Conservation (phyloP, 345 rosid genomes). For the Rhizophora apiculata region DNA sequence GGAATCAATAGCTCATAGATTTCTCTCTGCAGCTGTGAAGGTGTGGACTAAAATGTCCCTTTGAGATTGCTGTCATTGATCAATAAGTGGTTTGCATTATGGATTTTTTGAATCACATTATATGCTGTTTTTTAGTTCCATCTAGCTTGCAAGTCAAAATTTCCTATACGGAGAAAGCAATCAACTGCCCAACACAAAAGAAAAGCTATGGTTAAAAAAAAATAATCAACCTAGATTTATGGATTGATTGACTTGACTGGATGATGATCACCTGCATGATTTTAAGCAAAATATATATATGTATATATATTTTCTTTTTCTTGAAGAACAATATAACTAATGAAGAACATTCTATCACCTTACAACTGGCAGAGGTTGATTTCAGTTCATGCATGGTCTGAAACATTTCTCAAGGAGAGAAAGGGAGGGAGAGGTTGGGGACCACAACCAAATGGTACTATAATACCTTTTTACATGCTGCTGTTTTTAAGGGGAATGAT, state of each 20-base stretch:
- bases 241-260: too few species aligned
- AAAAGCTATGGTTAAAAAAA: too few species aligned
- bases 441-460: too few species aligned
- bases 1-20: constrained; percentile 92
- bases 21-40: constrained; percentile 93
- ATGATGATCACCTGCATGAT: too few species aligned
- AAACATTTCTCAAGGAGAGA: background rate
- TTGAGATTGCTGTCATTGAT: background rate
- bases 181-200: background rate
- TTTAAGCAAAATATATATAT: too few species aligned
- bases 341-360: too few species aligned
- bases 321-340: too few species aligned
- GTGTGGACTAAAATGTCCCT: constrained; percentile 27
- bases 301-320: too few species aligned
- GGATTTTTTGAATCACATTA: background rate
- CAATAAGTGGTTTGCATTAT: background rate
- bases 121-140: background rate
- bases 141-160: background rate
- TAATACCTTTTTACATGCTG: background rate
- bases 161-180: background rate
- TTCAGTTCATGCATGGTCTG: too few species aligned
- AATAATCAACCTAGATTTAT: too few species aligned
- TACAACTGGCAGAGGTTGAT: too few species aligned
- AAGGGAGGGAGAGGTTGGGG: background rate
- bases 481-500: background rate